Conservation (phyloP, 768 basidiomycete species). For the Leccinum fibrillosum region DNA sequence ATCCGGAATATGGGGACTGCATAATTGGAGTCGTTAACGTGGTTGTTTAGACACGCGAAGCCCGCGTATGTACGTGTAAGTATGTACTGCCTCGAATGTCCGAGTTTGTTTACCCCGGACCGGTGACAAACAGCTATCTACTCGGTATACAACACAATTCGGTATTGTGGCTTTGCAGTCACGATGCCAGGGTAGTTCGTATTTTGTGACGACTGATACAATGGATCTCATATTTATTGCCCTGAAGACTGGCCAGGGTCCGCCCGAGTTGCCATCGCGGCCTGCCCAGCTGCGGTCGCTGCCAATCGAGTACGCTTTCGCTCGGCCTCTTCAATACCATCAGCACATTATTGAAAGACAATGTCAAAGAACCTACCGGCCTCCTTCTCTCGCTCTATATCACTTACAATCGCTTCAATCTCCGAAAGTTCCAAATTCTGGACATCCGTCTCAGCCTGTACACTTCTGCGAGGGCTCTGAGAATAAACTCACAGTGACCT, state of each 20-base stretch:
- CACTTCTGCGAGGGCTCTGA: neutral
- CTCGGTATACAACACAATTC: neutral
- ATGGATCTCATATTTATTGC: constrained; percentile 27
- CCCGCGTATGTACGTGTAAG: neutral
- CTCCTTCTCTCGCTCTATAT: constrained; percentile 98
- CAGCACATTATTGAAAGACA: neutral
- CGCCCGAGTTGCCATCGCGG: constrained; percentile 74
- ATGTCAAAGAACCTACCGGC: constrained; percentile 51
- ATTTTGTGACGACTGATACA: constrained; percentile 15
- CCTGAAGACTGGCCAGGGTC: constrained; percentile 33
- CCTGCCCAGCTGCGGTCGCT: constrained; percentile 87
- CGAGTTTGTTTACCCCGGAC: neutral
- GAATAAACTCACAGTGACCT: constrained; percentile 67
- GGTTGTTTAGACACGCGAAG: neutral
- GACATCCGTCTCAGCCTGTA: neutral
- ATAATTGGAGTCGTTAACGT: constrained; percentile 10
- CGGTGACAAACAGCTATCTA: constrained; percentile 22
- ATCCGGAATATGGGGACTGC: constrained; percentile 10
- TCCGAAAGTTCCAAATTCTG: constrained; percentile 85
- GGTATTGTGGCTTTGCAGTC: neutral
- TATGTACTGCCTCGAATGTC: neutral
- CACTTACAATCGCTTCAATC: constrained; percentile 87
- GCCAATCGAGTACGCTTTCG: constrained; percentile 88
- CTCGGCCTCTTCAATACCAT: constrained; percentile 72
- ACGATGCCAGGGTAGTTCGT: neutral